These are phyloP conservation scores for Babesia ovis DNA, from an alignment of 169 alveolate species.

Conservation along the genomic window DNA sequence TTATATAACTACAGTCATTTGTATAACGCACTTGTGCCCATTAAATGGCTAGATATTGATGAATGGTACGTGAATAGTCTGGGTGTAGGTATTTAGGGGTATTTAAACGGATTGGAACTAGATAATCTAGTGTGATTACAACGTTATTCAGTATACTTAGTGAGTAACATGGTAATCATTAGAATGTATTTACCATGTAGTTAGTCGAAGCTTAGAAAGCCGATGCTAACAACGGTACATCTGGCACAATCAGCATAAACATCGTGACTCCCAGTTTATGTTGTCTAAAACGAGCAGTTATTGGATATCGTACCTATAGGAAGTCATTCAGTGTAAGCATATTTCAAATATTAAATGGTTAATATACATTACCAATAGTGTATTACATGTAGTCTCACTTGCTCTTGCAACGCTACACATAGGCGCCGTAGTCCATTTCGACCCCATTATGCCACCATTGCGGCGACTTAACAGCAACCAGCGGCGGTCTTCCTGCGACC, in stretches of 20 bases:
- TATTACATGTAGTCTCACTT: background rate
- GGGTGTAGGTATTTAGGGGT: too few relatives aligned
- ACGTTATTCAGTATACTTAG: too few relatives aligned
- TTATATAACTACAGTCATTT: too few relatives aligned
- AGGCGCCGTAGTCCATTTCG: slow-evolving; percentile 1
- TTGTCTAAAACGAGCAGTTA: background rate
- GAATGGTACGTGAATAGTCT: too few relatives aligned
- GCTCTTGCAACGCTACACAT: background rate
- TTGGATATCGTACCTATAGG: background rate
- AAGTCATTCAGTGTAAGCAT: background rate
- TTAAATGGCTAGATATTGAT: too few relatives aligned
- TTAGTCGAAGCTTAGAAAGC: background rate
- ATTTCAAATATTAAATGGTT: background rate
- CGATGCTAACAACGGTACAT: background rate
- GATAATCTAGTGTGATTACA: too few relatives aligned
- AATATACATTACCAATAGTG: background rate
- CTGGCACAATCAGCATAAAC: background rate
- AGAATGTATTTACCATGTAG: too few relatives aligned
- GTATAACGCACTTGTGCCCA: too few relatives aligned
- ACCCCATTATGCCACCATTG: background rate
- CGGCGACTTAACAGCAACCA: slow-evolving; percentile 49
- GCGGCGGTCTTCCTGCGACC: slow-evolving; percentile 20
- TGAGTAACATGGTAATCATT: too few relatives aligned
- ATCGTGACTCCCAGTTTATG: background rate
- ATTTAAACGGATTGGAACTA: too few relatives aligned